Evolutionary conservation across 768 basidiomycete species (phyloP), one percentile per base, ranked within the genome.

Genomic region (Lactarius hatsudake): DNA sequence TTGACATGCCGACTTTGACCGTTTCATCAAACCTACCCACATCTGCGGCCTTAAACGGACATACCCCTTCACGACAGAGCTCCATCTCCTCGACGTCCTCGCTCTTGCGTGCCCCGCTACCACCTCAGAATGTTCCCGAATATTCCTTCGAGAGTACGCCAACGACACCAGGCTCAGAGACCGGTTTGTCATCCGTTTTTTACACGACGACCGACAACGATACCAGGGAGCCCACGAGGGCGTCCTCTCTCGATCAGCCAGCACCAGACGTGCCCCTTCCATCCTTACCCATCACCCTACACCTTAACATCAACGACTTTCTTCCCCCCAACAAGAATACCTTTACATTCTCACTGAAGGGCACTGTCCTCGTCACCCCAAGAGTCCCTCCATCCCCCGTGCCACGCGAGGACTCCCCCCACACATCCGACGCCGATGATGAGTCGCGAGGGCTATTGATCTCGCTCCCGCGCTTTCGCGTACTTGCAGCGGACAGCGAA

Each of bases 231-330:
- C 74, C 75, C 56, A 81, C 80, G 61, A 75, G 80, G 57, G 73
- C 81, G 13, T 77, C 79, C 15, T 82, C 81, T 45, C 68, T 77
- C 42, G 71, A 66, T 26, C 72, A 75, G 36, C 75, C 74, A 36
- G 71, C 72, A 15, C 65, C 69, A 18, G 42, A 62, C 8, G 62
- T 62, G 17, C 64, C 67, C 15, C 73, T 65, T 38, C 80, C 84
- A 13, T 91, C 90, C 1, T 82, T 81, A 17, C 87, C 89, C 3
- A 81, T 94, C 55, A 90, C 89, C 0, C 76, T 93, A 10, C 90
- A 92, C 73, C 70, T 94, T 66, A 91, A 93, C 73, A 90, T 93
- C 81, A 90, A 90, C 70, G 89, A 93, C 51, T 79, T 93, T 8
- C 79, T 86, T 30, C 83, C 86, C 3, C 85, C 90, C 10, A 77